phyloP scores from a whole-genome alignment of 805 yeast species.

The Metschnikowia kofuensis region DNA sequence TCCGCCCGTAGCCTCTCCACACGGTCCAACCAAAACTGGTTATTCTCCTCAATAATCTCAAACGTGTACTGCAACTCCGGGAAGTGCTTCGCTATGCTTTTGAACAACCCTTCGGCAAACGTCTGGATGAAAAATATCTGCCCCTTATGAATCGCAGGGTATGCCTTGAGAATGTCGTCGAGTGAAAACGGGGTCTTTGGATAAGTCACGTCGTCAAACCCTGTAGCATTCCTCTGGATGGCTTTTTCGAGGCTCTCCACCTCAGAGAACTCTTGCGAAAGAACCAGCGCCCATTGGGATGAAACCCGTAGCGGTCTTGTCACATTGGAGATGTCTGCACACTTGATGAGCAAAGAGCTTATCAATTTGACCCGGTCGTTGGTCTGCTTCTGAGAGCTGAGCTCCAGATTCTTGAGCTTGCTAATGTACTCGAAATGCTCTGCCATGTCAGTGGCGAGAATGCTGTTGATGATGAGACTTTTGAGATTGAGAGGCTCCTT shows the following conservation, averaged over 20 bases:
- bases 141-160: constrained; percentile 58
- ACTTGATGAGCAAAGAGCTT: constrained; percentile 73
- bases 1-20: constrained; percentile 2
- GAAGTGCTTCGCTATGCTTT: constrained; percentile 55
- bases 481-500: constrained; percentile 16
- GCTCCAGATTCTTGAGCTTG: constrained; percentile 39
- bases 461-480: constrained; percentile 34
- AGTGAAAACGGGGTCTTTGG: constrained; percentile 38
- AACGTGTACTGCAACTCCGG: constrained; percentile 60
- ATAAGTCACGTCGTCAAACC: constrained; percentile 20
- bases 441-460: constrained; percentile 83
- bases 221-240: constrained; percentile 11
- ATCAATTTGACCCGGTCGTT: constrained; percentile 41
- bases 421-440: constrained; percentile 71
- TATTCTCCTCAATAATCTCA: constrained; percentile 52
- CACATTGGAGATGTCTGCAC: constrained; percentile 95
- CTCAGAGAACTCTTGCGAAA: constrained; percentile 74
- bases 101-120: constrained; percentile 77
- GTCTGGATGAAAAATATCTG: constrained; percentile 81
- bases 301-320: constrained; percentile 74
- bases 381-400: constrained; percentile 19
- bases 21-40: constrained; percentile 49
- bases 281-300: constrained; percentile 82
- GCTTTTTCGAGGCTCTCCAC: constrained; percentile 50
- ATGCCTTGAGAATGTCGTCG: constrained; percentile 42